Base-by-base conservation (phyloP, 2,329 filamentous ascomycete species). In the Delphinella strobiligena region DNA sequence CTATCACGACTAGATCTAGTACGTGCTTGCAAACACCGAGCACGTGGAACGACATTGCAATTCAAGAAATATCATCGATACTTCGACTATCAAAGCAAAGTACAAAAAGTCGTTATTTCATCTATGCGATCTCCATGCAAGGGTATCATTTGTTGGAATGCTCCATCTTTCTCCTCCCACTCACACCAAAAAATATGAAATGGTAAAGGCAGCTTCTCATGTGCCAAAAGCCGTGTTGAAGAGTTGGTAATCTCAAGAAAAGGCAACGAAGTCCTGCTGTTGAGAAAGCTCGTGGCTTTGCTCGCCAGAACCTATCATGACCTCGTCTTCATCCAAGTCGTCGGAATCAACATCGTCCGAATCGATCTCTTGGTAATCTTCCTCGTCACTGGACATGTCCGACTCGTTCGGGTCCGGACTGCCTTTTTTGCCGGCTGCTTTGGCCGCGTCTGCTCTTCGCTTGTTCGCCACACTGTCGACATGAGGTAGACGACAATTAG, bases 401-500 rank as follows among this genome's bases (percentile, higher is more conserved):
- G 50, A 55, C 14, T 52, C 50, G 32, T 53, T 47, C 15, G 54
- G 53, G n/a, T 50, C 48, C 14, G 18, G 24, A 14, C 32, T 41
- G 27, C 50, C 47, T 45, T 50, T 44, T 42, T 54, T 53, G 42
- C 52, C 55, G 43, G 51, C 46, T 47, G 59, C 60, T 53, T 60
- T 60, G 47, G 63, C 54, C 53, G 68, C 64, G 42, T 63, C 64
- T 51, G 71, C 68, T 60, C 73, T 75, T 60, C 75, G 72, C 59
- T 80, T 79, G 54, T 85, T 82, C 53, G 83, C 87, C 57, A 87
- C 87, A 62, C 84, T 79, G 64, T 91, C 84, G 58, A 89, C 77
- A 64, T 98, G 91, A 44, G 78, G 82, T 40, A 94, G 73, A 58
- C 81, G 82, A 68, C 89, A 96, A 49, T 80, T 78, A 17, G 50